Conservation (phyloP, 2,329 filamentous ascomycete genomes). For the Waltergamsia citrina region DNA sequence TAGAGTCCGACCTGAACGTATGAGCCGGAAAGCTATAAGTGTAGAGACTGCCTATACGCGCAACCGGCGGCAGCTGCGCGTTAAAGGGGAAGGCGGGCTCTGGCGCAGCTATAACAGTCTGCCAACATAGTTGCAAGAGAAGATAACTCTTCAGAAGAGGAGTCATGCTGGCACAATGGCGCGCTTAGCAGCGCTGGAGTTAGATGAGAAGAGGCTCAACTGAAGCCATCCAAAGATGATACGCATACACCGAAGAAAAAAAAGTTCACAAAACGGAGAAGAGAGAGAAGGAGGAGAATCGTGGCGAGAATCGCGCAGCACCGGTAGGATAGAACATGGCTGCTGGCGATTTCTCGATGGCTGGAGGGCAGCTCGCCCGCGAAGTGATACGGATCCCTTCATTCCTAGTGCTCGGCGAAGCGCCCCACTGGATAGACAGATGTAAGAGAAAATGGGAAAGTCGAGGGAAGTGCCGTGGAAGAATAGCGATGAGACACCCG, state of each 20-base stretch:
- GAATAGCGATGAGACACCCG: too few species aligned
- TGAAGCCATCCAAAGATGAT: constrained; percentile 7
- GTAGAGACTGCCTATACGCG: constrained; percentile 57
- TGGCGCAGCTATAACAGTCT: constrained; percentile 24
- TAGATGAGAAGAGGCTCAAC: constrained; percentile 8
- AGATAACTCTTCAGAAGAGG: constrained; percentile 12
- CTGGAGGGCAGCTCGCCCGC: constrained; percentile 13
- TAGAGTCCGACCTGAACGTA: constrained; percentile 60
- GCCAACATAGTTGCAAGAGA: constrained; percentile 9
- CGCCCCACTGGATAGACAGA: too few species aligned
- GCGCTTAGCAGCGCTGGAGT: constrained; percentile 11
- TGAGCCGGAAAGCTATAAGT: constrained; percentile 61
- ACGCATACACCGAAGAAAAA: constrained; percentile 2
- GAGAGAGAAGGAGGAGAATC: constrained; percentile 8
- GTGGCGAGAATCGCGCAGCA: too few species aligned
- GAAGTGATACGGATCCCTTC: constrained; percentile 22
- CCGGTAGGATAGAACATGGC: too few species aligned
- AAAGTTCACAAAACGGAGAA: constrained; percentile 5
- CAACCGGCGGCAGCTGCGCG: constrained; percentile 73
- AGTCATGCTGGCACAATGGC: constrained; percentile 17
- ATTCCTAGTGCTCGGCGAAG: constrained; percentile 28
- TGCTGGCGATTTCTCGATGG: constrained; percentile 15
- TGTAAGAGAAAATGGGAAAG: too few species aligned
- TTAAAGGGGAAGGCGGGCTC: constrained; percentile 63
- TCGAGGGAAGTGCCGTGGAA: too few species aligned